phyloP scores from a whole-genome alignment of 805 yeast species.

The Ogataea wickerhamii region DNA sequence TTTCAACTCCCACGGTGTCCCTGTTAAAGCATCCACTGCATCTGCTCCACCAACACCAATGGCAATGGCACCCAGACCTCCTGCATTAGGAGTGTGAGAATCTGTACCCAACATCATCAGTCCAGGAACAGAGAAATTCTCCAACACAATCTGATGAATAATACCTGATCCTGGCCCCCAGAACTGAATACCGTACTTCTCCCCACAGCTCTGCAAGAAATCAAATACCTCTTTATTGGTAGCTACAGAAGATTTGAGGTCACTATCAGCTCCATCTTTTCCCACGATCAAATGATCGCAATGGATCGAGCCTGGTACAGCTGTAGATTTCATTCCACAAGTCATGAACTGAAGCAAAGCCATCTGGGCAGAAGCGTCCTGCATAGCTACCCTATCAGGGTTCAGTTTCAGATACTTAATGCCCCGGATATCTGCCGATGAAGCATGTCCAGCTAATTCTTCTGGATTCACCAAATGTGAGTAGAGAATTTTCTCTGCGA shows the following conservation, averaged over 20 bases:
- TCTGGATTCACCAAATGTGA: slow-evolving; percentile 94
- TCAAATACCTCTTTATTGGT: slow-evolving; percentile 93
- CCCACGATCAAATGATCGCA: slow-evolving; percentile 98
- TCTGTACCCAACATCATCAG: slow-evolving; percentile 95
- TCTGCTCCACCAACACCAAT: slow-evolving; percentile 99
- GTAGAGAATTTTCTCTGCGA: slow-evolving; percentile 92
- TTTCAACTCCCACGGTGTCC: slow-evolving; percentile 94
- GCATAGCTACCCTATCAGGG: slow-evolving; percentile 98
- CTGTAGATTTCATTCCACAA: slow-evolving; percentile 86
- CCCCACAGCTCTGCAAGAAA: slow-evolving; percentile 84
- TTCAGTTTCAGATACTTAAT: slow-evolving; percentile 86
- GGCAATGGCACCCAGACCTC: slow-evolving; percentile 97
- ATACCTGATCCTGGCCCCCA: slow-evolving; percentile 99
- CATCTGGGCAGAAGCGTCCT: slow-evolving; percentile 99
- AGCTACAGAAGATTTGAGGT: slow-evolving; percentile 80
- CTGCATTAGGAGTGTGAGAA: slow-evolving; percentile 97
- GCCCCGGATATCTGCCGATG: slow-evolving; percentile 58
- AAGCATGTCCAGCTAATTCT: slow-evolving; percentile 58
- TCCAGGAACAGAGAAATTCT: slow-evolving; percentile 97
- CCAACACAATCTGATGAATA: slow-evolving; percentile 93
- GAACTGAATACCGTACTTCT: slow-evolving; percentile 95
- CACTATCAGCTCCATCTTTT: slow-evolving; percentile 83
- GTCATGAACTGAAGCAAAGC: slow-evolving; percentile 95
- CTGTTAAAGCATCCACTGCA: slow-evolving; percentile 95
- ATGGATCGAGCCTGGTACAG: slow-evolving; percentile 94